phyloP scores from a whole-genome alignment of 75 land plant species.

The Picea sitchensis region DNA sequence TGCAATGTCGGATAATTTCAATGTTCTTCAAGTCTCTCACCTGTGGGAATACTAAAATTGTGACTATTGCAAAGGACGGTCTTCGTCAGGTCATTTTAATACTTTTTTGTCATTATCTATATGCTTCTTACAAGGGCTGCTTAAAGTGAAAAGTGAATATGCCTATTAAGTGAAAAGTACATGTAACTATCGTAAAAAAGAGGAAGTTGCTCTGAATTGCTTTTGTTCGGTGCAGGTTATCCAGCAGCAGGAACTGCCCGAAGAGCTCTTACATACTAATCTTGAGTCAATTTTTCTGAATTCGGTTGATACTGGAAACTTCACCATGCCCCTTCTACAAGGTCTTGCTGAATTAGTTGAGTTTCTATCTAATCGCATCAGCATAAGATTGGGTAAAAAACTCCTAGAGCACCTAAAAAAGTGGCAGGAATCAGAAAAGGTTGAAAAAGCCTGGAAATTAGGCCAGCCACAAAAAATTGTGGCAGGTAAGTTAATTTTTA shows the following conservation, averaged over 20 bases:
- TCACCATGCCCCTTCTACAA: slow-evolving; percentile 94
- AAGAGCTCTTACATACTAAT: slow-evolving; percentile 89
- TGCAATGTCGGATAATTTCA: slow-evolving; percentile 88
- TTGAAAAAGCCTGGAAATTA: slow-evolving; percentile 94
- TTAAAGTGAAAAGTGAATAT: not conserved
- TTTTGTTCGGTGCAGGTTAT: slow-evolving; percentile 59
- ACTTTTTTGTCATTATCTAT: not conserved
- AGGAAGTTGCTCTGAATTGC: not conserved
- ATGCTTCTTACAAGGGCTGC: not conserved
- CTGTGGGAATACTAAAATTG: slow-evolving; percentile 94
- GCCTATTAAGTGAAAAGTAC: not conserved
- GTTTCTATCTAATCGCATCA: slow-evolving; percentile 91
- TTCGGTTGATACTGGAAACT: slow-evolving; percentile 79
- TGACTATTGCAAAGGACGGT: slow-evolving; percentile 98
- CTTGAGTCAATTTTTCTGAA: slow-evolving; percentile 87
- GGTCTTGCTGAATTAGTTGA: slow-evolving; percentile 92
- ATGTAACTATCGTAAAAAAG: not conserved
- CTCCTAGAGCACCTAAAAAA: slow-evolving; percentile 91
- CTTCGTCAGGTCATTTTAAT: slow-evolving; percentile 70
- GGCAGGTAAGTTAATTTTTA: slow-evolving; percentile 54
- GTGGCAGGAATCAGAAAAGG: slow-evolving; percentile 98
- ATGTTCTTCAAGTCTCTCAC: slow-evolving; percentile 99
- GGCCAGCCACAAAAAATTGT: slow-evolving; percentile 99
- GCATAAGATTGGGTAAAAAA: slow-evolving; percentile 87
- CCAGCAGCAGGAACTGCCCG: slow-evolving; percentile 94